Evolutionary conservation across 2,329 filamentous ascomycete species (phyloP), one percentile per base, ranked within the genome.

Genomic region (Exutisphaerella laricina): DNA sequence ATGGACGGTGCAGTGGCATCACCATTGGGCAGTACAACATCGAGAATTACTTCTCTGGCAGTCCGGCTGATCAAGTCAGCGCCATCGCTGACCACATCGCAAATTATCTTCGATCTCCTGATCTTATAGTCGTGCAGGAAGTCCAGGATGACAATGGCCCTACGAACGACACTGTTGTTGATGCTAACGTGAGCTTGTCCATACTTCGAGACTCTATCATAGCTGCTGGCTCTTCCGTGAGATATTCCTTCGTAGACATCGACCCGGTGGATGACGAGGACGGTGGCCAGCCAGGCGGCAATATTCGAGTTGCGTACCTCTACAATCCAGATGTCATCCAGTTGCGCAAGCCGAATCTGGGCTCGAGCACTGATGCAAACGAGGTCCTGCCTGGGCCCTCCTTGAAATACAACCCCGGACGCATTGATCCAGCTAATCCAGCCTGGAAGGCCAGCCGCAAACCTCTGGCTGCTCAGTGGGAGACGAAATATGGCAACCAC

Each of bases 251-350:
- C 56, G 67, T 73, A 20, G 74, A 79, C 49, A 72, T 86, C 42
- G 70, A 68, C 31, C 82, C 82, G 2, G 64, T 73, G 23, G 67
- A 84, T 58, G 70, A 75, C 61, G 54, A 72, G 48, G 80, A 85
- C 51, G 83, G 83, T 45, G 83, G 83, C 23, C 66, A 77, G 48
- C 78, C 80, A 1, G 82, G 83, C 10, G 82, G 81, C 26, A 86
- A 87, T 67, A 86, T 87, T 62, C 82, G 82, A 32, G 69, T 71
- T 34, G 82, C 80, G 0, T 87, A 84, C 64, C 70, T 87, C 8
- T 87, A 84, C 72, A 77, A 80, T 28, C 70, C 80, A 0, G 68
- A 72, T 13, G 61, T 77, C 3, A 58, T 87, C 32, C 69, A 71
- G 35, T 74, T 85, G n/a, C 72, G 72, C 56, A 73, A 79, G 46